Conservation (phyloP, 768 basidiomycete species). For the Podaxis sp. region DNA sequence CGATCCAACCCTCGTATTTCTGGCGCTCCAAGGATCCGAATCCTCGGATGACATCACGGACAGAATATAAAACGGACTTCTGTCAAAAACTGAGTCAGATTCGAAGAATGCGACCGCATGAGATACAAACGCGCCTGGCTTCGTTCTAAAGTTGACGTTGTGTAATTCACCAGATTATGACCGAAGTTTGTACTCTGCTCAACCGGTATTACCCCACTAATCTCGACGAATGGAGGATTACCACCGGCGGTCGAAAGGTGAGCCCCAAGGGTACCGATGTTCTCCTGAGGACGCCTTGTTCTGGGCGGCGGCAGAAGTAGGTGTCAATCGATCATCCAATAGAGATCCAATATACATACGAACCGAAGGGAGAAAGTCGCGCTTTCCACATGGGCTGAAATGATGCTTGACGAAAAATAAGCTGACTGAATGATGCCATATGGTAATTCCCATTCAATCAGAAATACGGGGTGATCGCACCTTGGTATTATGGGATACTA, state of each 20-base stretch:
- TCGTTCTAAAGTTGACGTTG: conserved; percentile 28
- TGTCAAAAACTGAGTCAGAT: not conserved
- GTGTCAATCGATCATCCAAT: conserved; percentile 3
- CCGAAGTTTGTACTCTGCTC: conserved; percentile 29
- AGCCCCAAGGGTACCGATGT: conserved; percentile 43
- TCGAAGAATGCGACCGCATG: not conserved
- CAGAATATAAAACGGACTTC: not conserved
- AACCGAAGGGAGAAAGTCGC: conserved; percentile 62
- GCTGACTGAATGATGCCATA: conserved; percentile 27
- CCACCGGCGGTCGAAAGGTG: conserved; percentile 57
- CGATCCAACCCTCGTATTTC: conserved; percentile 40
- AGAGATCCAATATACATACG: conserved; percentile 13
- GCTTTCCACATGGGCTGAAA: conserved; percentile 59
- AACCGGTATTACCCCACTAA: conserved; percentile 56
- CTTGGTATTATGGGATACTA: conserved; percentile 26
- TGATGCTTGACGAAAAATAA: conserved; percentile 57
- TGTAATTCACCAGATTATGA: conserved; percentile 38
- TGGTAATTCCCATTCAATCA: conserved; percentile 15
- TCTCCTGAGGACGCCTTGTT: conserved; percentile 28
- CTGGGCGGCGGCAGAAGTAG: conserved; percentile 23
- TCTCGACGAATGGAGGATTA: conserved; percentile 51
- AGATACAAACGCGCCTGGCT: not conserved
- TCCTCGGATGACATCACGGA: conserved; percentile 57
- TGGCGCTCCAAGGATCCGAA: conserved; percentile 38
- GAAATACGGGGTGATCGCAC: conserved; percentile 20